phyloP scores from a whole-genome alignment of 1,284 basidiomycete genomes.

The Vanrija sp. region DNA sequence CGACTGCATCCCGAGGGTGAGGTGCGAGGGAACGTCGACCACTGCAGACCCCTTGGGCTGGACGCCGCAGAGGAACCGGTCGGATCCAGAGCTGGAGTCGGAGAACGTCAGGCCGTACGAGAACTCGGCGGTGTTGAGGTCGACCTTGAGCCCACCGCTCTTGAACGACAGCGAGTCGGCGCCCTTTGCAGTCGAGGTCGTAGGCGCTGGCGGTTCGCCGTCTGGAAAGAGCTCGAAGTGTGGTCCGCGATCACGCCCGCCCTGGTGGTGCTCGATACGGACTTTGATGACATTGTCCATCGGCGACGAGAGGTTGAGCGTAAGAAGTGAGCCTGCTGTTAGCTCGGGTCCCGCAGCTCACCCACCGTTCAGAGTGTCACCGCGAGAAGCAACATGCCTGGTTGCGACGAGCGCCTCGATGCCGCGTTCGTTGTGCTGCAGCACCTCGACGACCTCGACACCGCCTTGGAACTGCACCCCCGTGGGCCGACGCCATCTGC shows the following conservation, averaged over 20 bases:
- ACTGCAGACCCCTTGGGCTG: slow-evolving; percentile 62
- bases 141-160: slow-evolving; percentile 31
- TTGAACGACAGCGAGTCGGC: slow-evolving; percentile 46
- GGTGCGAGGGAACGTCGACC: slow-evolving; percentile 62
- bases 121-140: slow-evolving; percentile 28
- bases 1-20: slow-evolving; percentile 60
- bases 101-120: slow-evolving; percentile 53
- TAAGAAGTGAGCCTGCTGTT: slow-evolving; percentile 56
- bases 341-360: slow-evolving; percentile 53
- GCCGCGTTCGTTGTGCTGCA: slow-evolving; percentile 49
- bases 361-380: slow-evolving; percentile 12
- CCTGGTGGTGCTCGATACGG: slow-evolving; percentile 57
- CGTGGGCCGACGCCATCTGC: slow-evolving; percentile 30
- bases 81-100: slow-evolving; percentile 8
- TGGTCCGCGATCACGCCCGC: slow-evolving; percentile 51
- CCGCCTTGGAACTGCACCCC: slow-evolving; percentile 56
- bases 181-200: slow-evolving; percentile 51
- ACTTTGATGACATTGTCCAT: slow-evolving; percentile 59
- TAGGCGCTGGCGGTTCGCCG: slow-evolving; percentile 53
- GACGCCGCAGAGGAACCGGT: slow-evolving; percentile 36
- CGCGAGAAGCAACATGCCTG: slow-evolving; percentile 47
- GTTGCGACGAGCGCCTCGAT: slow-evolving; percentile 63
- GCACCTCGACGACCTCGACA: slow-evolving; percentile 53
- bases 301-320: slow-evolving; percentile 61
- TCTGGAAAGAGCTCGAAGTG: slow-evolving; percentile 64